Evolutionary conservation across 768 basidiomycete genomes (phyloP).

Genomic region (Cyathus striatus): DNA sequence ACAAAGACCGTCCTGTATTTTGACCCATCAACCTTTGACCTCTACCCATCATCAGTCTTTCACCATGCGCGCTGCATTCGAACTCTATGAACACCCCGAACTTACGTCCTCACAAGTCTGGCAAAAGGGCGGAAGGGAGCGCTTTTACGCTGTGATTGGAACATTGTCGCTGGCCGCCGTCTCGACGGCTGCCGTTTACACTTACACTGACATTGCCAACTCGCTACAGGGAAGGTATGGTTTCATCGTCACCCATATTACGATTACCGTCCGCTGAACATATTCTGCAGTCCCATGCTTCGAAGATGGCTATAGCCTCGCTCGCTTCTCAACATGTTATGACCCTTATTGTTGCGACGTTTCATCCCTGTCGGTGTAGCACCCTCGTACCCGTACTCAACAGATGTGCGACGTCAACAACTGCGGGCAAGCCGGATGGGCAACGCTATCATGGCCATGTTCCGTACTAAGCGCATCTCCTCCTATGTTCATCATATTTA

Average conservation of each 20-base stretch:
- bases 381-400: too few relatives aligned
- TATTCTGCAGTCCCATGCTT: constrained; percentile 5
- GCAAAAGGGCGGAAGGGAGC: constrained; percentile 19
- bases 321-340: too few relatives aligned
- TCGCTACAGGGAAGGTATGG: constrained; percentile 22
- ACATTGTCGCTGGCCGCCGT: constrained; percentile 24
- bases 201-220: constrained; percentile 20
- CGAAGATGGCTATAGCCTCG: constrained; percentile 9
- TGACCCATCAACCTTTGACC: neutral
- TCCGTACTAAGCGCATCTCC: too few relatives aligned
- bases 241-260: neutral
- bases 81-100: constrained; percentile 33
- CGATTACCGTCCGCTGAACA: neutral
- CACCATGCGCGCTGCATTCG: constrained; percentile 30
- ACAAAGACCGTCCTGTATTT: neutral
- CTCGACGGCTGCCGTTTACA: constrained; percentile 25
- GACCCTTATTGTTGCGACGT: too few relatives aligned
- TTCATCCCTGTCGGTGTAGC: too few relatives aligned
- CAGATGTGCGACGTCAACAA: too few relatives aligned
- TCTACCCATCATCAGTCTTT: neutral
- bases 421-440: too few relatives aligned
- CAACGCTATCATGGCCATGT: too few relatives aligned
- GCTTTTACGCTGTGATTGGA: constrained; percentile 19
- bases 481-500: too few relatives aligned
- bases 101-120: constrained; percentile 35